Base-by-base conservation (phyloP, 2,329 filamentous ascomycete genomes). In the Diaporthe nobilis region DNA sequence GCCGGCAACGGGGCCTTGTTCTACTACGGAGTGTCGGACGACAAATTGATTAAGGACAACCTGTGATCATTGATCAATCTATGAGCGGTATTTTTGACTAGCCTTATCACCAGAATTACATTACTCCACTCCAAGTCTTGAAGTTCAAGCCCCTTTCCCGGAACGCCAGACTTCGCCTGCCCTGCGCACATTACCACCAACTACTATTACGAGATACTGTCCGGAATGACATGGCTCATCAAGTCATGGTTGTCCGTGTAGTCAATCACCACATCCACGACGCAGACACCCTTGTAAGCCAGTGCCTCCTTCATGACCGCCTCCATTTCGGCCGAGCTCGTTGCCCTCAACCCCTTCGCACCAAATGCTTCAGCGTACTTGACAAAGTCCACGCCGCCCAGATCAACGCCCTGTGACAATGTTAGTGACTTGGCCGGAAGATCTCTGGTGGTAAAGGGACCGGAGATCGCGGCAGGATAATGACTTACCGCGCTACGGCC, bases 191-290 rank as follows among this genome's bases (percentile, higher is more conserved):
- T 42, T 8, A 63, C 44, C 28, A 70, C 34, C 28, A 20, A 8
- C 25, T 12, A 57, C n/a, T 7, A 47, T 47, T 74, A 81, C 17
- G 75, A 75, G 20, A 81, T 78, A 10, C 63, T 78, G 20, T 82
- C 79, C 5, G 78, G 57, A 60, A 87, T 83, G 4, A 88, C 80
- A 65, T 86, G 79, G 57, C 79, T 79, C 76, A 86, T 86, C 75
- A 88, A 76, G 71, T 85, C 85, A 68, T 81, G 80, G 49, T 84
- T 86, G 34, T 83, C 80, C 44, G 82, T 83, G 76, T 88, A 88
- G 78, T 88, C 86, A 74, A 88, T 87, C 55, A 80, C 78, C 9
- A 88, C 82, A 78, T 88, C 86, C 22, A 88, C 87, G n/a, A 88
- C 76, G 49, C 82, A 83, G 3, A 88, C 82, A 1, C 87, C 86